A percentile compares a stretch with the other conserved stretches of the same genome.
phyloP scores from a whole-genome alignment of 2,329 filamentous ascomycete genomes.

The Aspergillus pseudoglaucus region DNA sequence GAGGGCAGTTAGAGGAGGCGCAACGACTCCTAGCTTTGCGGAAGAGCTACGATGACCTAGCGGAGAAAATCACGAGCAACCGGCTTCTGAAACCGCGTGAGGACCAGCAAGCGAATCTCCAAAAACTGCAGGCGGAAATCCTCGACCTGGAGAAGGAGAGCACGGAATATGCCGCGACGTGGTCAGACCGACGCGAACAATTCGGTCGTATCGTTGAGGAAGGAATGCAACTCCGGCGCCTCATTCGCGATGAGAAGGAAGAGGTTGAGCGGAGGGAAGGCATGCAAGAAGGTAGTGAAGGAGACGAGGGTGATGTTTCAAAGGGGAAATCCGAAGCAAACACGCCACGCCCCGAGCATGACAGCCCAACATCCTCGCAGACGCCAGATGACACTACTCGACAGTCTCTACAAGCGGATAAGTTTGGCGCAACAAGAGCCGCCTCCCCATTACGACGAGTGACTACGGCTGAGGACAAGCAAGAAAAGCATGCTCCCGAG shows the following conservation, averaged over 20 bases:
- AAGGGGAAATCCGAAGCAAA: slow-evolving; percentile 42
- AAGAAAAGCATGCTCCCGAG: slow-evolving; percentile 30
- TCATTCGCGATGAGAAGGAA: slow-evolving; percentile 93
- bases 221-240: slow-evolving; percentile 72
- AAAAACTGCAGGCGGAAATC: slow-evolving; percentile 82
- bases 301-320: slow-evolving; percentile 46
- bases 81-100: slow-evolving; percentile 73
- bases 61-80: slow-evolving; percentile 79
- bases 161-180: slow-evolving; percentile 71
- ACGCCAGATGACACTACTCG: slow-evolving; percentile 27
- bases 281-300: slow-evolving; percentile 60
- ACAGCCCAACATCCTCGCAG: slow-evolving; percentile 33
- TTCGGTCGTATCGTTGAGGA: slow-evolving; percentile 87
- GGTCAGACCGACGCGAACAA: slow-evolving; percentile 77
- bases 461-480: slow-evolving; percentile 29
- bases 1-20: slow-evolving; percentile 68
- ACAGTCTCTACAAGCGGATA: slow-evolving; percentile 27
- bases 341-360: slow-evolving; percentile 46
- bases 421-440: slow-evolving; percentile 21
- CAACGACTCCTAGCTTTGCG: slow-evolving; percentile 69
- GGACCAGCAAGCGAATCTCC: slow-evolving; percentile 70
- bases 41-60: slow-evolving; percentile 80
- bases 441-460: slow-evolving; percentile 35
- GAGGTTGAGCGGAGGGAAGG: slow-evolving; percentile 84
- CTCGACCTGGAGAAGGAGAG: slow-evolving; percentile 79